phyloP scores from a whole-genome alignment of 108 stramenopile species.

The Fragilariopsis cylindrus region DNA sequence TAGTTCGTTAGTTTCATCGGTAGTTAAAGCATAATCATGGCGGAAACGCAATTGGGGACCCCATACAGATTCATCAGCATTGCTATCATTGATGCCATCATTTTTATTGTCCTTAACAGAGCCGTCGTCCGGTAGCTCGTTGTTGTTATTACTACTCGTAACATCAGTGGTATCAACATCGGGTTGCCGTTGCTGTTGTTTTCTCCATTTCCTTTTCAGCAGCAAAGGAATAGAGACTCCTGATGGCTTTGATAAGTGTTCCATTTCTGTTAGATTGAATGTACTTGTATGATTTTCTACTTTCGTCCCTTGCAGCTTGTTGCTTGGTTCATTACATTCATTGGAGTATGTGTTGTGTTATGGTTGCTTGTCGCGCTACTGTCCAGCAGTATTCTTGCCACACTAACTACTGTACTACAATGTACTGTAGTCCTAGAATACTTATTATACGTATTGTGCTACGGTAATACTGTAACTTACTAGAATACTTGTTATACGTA shows the following conservation, averaged over 20 bases:
- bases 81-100: not conserved
- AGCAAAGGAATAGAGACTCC: constrained; percentile 22
- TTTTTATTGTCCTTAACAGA: not conserved
- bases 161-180: constrained; percentile 4
- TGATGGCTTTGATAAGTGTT: constrained; percentile 17
- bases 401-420: too few species aligned
- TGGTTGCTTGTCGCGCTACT: too few species aligned
- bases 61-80: not conserved
- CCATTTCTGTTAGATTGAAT: not conserved
- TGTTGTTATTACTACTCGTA: not conserved
- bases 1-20: constrained; percentile 17
- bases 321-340: too few species aligned
- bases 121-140: too few species aligned
- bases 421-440: too few species aligned
- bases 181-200: constrained; percentile 5
- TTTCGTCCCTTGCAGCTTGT: too few species aligned
- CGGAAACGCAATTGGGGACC: not conserved
- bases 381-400: too few species aligned
- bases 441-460: too few species aligned
- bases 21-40: not conserved
- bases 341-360: not conserved
- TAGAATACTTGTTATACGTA: too few species aligned
- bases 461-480: too few species aligned
- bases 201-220: constrained; percentile 23
- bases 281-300: too few species aligned